These are phyloP conservation scores for Leishmania tarentolae DNA, from an alignment of 208 protist genomes.

Conservation along the genomic window DNA sequence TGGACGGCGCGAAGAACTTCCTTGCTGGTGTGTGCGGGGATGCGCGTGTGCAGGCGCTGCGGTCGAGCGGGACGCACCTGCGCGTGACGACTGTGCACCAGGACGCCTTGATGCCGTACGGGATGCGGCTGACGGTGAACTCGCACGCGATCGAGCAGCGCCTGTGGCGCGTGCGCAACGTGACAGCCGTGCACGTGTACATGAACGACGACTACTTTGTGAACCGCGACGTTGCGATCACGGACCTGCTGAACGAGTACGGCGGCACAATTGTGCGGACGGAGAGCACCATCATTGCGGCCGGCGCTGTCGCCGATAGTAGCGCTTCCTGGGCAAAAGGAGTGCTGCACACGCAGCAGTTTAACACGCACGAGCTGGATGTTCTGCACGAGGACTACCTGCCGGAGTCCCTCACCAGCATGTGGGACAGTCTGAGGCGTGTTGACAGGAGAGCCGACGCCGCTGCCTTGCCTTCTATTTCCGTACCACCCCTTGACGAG, in stretches of 20 bases:
- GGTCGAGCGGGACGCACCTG: constrained; percentile 37
- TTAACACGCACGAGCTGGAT: constrained; percentile 50
- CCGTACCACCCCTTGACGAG: neutral
- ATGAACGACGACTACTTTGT: constrained; percentile 84
- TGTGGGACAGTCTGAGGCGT: constrained; percentile 13
- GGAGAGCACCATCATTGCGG: constrained; percentile 14
- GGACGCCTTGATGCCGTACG: constrained; percentile 63
- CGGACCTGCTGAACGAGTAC: constrained; percentile 61
- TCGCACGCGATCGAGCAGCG: constrained; percentile 61
- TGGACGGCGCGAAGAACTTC: constrained; percentile 75
- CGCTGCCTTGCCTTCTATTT: neutral
- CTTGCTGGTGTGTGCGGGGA: constrained; percentile 36
- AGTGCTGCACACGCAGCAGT: constrained; percentile 41
- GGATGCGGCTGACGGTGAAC: constrained; percentile 54
- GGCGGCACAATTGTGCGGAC: constrained; percentile 63
- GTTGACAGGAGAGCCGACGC: neutral
- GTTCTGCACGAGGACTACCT: constrained; percentile 25
- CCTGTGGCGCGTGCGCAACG: constrained; percentile 59
- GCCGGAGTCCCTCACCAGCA: constrained; percentile 2
- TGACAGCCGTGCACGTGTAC: constrained; percentile 59
- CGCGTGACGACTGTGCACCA: constrained; percentile 72
- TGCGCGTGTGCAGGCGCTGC: constrained; percentile 25
- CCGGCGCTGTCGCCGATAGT: neutral
- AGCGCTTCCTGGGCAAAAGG: constrained; percentile 34
- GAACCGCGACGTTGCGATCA: constrained; percentile 54